Conservation (phyloP, 2,329 filamentous ascomycete genomes). For the Cytospora leucostoma region DNA sequence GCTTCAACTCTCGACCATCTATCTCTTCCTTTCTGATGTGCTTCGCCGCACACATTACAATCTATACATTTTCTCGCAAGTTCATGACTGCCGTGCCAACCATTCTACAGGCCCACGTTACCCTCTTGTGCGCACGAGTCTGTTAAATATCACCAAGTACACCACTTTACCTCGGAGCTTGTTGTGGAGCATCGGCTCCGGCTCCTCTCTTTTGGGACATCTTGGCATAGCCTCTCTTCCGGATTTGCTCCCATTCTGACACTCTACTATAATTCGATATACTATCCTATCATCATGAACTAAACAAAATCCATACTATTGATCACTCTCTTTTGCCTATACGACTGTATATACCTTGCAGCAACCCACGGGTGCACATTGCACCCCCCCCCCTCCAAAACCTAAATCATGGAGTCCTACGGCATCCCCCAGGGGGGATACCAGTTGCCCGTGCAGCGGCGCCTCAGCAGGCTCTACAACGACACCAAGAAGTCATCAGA, state of each 20-base stretch:
- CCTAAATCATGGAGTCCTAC: constrained; percentile 49
- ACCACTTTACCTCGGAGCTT: neutral
- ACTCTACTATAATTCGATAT: neutral
- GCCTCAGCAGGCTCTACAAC: constrained; percentile 73
- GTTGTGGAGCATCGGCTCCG: neutral
- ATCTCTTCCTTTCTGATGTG: neutral
- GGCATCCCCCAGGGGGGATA: constrained; percentile 51
- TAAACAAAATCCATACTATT: neutral
- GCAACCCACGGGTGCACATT: neutral
- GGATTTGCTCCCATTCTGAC: neutral
- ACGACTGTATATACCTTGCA: neutral
- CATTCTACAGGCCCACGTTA: neutral
- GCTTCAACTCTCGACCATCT: neutral
- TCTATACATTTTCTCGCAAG: neutral
- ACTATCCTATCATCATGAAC: neutral
- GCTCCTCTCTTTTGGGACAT: neutral
- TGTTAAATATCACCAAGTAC: neutral
- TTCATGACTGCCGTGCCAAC: neutral
- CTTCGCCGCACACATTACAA: neutral
- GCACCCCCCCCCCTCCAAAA: neutral
- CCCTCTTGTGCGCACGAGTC: neutral
- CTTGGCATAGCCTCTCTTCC: neutral
- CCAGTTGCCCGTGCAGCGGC: constrained; percentile 60
- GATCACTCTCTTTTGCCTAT: neutral
- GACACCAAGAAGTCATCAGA: constrained; percentile 79